Evolutionary conservation across 2,329 filamentous ascomycete species (phyloP), one percentile per base, ranked within the genome.

Genomic region (Ophiostoma pallidulum): DNA sequence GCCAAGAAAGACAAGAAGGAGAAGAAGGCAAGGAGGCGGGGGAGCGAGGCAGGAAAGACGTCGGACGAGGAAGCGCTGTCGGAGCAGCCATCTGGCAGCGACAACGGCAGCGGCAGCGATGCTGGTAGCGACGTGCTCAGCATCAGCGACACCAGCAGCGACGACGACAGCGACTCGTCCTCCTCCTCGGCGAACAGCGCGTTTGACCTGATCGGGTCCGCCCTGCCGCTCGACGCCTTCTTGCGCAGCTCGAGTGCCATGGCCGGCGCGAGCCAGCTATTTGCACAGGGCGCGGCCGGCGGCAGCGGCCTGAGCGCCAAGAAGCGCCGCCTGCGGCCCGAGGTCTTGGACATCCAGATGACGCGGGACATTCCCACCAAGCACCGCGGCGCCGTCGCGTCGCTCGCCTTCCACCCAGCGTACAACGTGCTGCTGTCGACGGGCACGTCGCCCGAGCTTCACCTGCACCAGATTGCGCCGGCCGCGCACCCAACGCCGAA

Each of bases 341-440:
- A 95, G 65, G 82, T 88, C 39, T 74, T 98, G 56, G 86, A 94
- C 62, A 94, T 98, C 53, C 87, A 94, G 63, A 80, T 88, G 58
- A 80, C 87, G 53, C 85, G 90, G 63, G 89, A 96, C 62, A 84
- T 97, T 54, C 78, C 86, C 20, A 82, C 86, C 63, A 71, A 75
- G 28, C 87, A 94, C 64, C 82, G 80, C 64, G 86, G 85, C 16
- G 77, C 87, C 10, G 82, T 97, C 56, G 84, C 82, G 35, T 88
- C 84, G 36, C 77, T 98, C 31, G 82, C 82, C 9, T 96, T 97
- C 74, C 92, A 98, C 66, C 89, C 91, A 26, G 74, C 81, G 56
- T 84, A 89, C 61, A 88, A 92, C 4, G 81, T 98, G 14, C 78
- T 98, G 24, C 78, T 97, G 50, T 94, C 92, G 20, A 88, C 89